Conservation (phyloP, 2,329 filamentous ascomycete species). For the Grosmannia serpens region DNA sequence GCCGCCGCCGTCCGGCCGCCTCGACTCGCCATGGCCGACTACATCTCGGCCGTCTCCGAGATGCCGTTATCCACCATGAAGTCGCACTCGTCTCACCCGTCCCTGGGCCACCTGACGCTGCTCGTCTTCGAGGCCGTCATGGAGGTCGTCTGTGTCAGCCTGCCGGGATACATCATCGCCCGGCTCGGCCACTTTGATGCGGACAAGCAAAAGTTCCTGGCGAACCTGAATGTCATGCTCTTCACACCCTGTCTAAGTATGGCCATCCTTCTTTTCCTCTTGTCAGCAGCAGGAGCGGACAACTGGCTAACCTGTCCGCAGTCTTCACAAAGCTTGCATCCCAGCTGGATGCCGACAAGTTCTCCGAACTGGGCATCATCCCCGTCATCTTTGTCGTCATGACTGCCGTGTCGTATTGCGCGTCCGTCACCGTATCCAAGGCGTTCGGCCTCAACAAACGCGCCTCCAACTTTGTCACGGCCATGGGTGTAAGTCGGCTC, state of each 20-base stretch:
- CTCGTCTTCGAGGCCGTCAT: constrained; percentile 92
- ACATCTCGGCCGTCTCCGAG: background rate
- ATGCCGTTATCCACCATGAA: constrained; percentile 27
- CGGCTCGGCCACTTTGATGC: constrained; percentile 86
- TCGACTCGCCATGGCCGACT: background rate
- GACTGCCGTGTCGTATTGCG: constrained; percentile 73
- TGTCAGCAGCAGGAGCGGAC: background rate
- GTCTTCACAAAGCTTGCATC: constrained; percentile 96
- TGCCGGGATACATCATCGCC: constrained; percentile 89
- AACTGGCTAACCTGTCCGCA: constrained; percentile 22
- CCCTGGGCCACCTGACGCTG: constrained; percentile 57
- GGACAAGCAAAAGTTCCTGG: constrained; percentile 91
- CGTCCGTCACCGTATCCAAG: constrained; percentile 59
- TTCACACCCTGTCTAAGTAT: constrained; percentile 94
- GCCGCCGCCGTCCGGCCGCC: background rate
- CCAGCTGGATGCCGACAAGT: constrained; percentile 82
- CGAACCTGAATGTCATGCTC: constrained; percentile 89
- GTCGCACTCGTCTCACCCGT: constrained; percentile 46
- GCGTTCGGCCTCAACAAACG: constrained; percentile 73
- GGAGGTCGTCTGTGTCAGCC: constrained; percentile 87
- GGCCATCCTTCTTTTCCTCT: background rate
- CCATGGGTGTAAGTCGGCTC: constrained; percentile 67
- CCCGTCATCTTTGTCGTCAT: constrained; percentile 89
- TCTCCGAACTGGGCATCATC: constrained; percentile 83
- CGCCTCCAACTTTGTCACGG: constrained; percentile 86